Evolutionary conservation across 1,139 yeast species (phyloP).

Genomic region (Sugiyamaella sp.): DNA sequence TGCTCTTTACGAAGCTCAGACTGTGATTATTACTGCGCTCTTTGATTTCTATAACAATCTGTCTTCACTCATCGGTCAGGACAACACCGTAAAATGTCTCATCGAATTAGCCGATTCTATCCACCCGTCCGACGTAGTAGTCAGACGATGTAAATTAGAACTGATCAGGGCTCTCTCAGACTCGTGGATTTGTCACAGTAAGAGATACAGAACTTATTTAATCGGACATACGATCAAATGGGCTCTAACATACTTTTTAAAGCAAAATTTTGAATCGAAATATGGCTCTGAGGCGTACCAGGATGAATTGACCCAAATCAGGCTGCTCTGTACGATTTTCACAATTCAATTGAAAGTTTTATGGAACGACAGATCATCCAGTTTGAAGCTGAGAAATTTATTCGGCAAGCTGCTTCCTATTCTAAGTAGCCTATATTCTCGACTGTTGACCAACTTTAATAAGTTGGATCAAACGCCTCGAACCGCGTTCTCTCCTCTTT

Average conservation of each 20-base stretch:
- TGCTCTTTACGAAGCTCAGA: constrained; percentile 33
- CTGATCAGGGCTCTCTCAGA: constrained; percentile 61
- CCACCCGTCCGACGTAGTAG: constrained; percentile 43
- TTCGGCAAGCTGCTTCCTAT: constrained; percentile 41
- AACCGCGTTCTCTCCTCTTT: constrained; percentile 48
- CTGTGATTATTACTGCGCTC: constrained; percentile 30
- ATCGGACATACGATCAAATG: constrained; percentile 59
- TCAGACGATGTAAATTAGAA: constrained; percentile 59
- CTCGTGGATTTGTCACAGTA: constrained; percentile 49
- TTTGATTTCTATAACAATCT: constrained; percentile 32
- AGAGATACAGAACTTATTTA: constrained; percentile 49
- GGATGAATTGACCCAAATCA: constrained; percentile 35
- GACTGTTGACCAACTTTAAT: constrained; percentile 3
- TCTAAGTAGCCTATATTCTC: constrained; percentile 32
- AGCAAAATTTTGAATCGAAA: constrained; percentile 26
- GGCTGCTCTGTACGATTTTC: constrained; percentile 40
- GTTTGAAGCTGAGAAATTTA: constrained; percentile 37
- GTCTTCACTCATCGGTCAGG: constrained; percentile 34
- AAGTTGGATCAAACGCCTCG: constrained; percentile 19
- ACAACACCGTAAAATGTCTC: constrained; percentile 35
- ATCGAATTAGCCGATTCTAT: constrained; percentile 38
- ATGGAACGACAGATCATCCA: constrained; percentile 39
- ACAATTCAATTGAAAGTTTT: constrained; percentile 40
- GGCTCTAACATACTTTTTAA: constrained; percentile 46
- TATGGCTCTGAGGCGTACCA: constrained; percentile 35